Conservation (phyloP, 768 basidiomycete species). For the Cystofilobasidium ferigula region DNA sequence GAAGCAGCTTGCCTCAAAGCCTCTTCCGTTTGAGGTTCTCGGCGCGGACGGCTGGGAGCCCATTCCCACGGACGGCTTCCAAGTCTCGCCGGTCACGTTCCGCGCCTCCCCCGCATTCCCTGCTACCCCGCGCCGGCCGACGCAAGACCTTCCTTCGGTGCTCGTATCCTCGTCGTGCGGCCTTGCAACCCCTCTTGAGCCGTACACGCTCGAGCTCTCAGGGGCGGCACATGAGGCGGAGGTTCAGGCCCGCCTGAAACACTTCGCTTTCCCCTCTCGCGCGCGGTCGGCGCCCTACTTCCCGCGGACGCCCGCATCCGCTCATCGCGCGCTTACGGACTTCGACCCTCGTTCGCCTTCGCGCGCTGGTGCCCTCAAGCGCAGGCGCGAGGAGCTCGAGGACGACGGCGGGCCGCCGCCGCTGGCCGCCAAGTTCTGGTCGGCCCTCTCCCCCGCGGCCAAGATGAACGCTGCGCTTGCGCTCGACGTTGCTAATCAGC, state of each 20-base stretch:
- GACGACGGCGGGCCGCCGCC: not conserved
- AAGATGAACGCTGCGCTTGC: not conserved
- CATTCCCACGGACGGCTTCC: not conserved
- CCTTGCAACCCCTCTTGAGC: not conserved
- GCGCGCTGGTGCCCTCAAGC: not conserved
- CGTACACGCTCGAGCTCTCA: not conserved
- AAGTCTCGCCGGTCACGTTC: not conserved
- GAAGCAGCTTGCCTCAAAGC: not conserved
- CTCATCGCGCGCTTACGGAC: too few relatives aligned
- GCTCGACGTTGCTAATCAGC: not conserved
- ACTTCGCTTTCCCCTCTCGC: too few relatives aligned
- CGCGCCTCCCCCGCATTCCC: not conserved
- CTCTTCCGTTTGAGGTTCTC: not conserved
- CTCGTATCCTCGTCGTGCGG: not conserved
- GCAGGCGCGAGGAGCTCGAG: not conserved
- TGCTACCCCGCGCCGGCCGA: not conserved
- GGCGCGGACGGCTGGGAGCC: conserved; percentile 5
- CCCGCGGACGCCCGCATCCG: too few relatives aligned
- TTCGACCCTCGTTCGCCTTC: too few relatives aligned
- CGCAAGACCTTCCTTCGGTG: not conserved
- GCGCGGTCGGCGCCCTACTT: too few relatives aligned
- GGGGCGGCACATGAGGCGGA: not conserved
- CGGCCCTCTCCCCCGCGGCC: not conserved
- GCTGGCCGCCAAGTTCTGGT: not conserved
- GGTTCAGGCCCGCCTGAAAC: too few relatives aligned